phyloP scores from a whole-genome alignment of 192 early-diverging fungal genomes.

The Backusella luteola region DNA sequence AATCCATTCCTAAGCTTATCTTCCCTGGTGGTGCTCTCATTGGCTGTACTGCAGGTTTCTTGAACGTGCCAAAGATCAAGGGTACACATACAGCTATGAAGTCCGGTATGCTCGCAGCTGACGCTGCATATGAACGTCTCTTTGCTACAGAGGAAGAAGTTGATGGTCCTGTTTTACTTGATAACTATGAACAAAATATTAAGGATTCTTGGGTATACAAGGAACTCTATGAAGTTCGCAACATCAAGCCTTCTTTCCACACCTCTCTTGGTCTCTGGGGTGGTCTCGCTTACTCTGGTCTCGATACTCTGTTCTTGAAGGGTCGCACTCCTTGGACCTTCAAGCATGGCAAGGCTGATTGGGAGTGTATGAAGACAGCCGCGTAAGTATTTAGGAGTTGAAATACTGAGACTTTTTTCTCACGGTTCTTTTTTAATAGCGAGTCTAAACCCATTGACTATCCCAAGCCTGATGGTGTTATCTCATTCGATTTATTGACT shows the following conservation, averaged over 20 bases:
- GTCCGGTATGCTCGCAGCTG: slow-evolving; percentile 94
- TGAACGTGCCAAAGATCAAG: slow-evolving; percentile 99
- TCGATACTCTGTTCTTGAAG: slow-evolving; percentile 88
- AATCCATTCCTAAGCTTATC: slow-evolving; percentile 92
- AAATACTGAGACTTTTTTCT: neutral
- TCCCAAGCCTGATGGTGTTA: slow-evolving; percentile 94
- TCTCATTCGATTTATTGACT: slow-evolving; percentile 95
- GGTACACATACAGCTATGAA: slow-evolving; percentile 99
- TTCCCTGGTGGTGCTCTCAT: slow-evolving; percentile 96
- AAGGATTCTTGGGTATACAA: slow-evolving; percentile 87
- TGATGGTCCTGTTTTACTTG: slow-evolving; percentile 64
- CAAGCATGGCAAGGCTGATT: slow-evolving; percentile 82
- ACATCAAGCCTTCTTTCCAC: slow-evolving; percentile 93
- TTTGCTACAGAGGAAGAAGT: slow-evolving; percentile 40
- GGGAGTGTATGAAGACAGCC: slow-evolving; percentile 72
- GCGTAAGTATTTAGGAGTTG: slow-evolving; percentile 31
- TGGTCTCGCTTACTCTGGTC: slow-evolving; percentile 82
- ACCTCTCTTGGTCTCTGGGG: slow-evolving; percentile 82
- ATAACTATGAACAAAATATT: slow-evolving; percentile 78
- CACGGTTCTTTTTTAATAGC: slow-evolving; percentile 25
- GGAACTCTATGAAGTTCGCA: slow-evolving; percentile 90
- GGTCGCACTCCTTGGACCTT: slow-evolving; percentile 94
- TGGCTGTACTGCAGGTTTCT: slow-evolving; percentile 93
- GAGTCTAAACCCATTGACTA: slow-evolving; percentile 86
- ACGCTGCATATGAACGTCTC: slow-evolving; percentile 71